Evolutionary conservation across 2,329 filamentous ascomycete genomes (phyloP), one percentile per base, ranked within the genome.

Genomic region (Alternaria dauci): DNA sequence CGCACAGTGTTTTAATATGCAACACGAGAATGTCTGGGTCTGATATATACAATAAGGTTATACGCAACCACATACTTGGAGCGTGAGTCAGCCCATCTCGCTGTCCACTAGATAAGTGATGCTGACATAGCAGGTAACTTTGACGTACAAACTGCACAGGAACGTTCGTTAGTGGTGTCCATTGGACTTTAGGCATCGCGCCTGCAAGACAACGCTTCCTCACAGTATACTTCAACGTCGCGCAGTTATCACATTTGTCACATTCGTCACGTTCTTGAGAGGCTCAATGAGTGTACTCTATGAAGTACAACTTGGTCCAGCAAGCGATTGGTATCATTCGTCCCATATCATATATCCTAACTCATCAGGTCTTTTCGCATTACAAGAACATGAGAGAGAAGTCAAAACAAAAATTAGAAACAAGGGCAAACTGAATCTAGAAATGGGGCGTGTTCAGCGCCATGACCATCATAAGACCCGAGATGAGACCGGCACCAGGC

Each of bases 391-490:
- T 1, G 8, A 43, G 34, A 47, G 11, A 3, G 6, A 23, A 8
- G 7, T 38, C 14, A 18, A 44, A 44, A 44, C 39, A 16, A 20
- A n/a, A 14, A n/a, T 11, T 20, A 47, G 11, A 23, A 46, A 38
- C 20, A 32, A 53, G 12, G 5, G 16, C 30, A 16, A 8, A 11
- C 30, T 38, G 2, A 14, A n/a, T 48, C 18, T 69, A 73, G 44
- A 75, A 76, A 54, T 80, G 77, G 50, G 80, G 80, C 11, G 80
- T 71, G 64, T 82, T 82, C 34, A 82, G 58, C 11, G 79, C 79
- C 75, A 82, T 78, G 23, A 76, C 65, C 62, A 78, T 80, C 2
- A 82, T 32, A 43, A 81, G 51, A 3, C 81, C 81, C 11, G 78
- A 65, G 14, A 81, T 70, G 50, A 81, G 62, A 41, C 78, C 81